Base-by-base conservation (phyloP, 2,329 filamentous ascomycete genomes). In the Simplicillium sp. region DNA sequence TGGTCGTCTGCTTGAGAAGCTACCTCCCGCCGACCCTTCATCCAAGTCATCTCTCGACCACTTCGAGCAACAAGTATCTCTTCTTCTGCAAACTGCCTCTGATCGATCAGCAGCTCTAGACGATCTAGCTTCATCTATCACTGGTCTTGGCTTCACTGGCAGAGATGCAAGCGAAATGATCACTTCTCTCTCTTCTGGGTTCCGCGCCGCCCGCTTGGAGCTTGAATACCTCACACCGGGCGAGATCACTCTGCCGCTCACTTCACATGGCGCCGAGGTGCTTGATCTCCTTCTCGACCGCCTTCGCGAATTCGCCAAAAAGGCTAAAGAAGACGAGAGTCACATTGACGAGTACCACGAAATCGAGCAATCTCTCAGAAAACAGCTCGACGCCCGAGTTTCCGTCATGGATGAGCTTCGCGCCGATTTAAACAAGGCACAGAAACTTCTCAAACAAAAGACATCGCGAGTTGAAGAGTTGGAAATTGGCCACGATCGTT, bases 161-260 rank as follows among this genome's bases (percentile, higher is more conserved):
- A 45, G 48, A 7, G 68, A 75, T 44, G 65, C 68, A 0, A 41
- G 57, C n/a, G 67, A 70, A n/a, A 66, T 73, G 42, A 51, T 80
- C 7, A 45, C 60, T 2, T 63, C 68, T 0, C 64, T 82, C 11
- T 54, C 64, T 0, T 46, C 61, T 2, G 65, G 69, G 2, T 73
- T 82, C 57, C 71, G 76, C 15, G 56, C 69, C 2, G 77, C 76
- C 2, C 68, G 77, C 1, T 59, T 80, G 0, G 76, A 81, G 48
- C 67, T 81, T 3, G 77, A 81, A 54, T 80, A 80, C 50, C 64
- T 80, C 15, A 73, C 68, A 0, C 77, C 77, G 0, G 77, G 76
- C 6, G 77, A 81, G 52, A 60, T 71, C n/a, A 50, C 65, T 0
- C 62, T 77, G 1, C 72, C 75, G 0, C 58, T 77, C 0, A 67